Conservation (phyloP, 305 asterid species). For the Solanum hybrid region DNA sequence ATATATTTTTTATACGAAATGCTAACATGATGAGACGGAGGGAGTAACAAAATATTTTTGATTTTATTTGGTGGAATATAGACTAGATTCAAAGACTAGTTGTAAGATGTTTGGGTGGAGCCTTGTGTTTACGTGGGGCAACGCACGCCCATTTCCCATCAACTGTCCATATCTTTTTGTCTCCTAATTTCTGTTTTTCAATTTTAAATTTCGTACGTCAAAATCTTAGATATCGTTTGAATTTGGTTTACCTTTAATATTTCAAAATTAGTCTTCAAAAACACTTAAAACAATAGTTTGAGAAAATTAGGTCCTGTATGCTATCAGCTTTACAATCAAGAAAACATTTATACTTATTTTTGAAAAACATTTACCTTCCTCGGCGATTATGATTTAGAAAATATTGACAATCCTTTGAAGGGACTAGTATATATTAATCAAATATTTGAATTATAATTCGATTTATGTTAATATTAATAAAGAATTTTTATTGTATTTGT, state of each 20-base stretch:
- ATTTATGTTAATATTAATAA: neutral
- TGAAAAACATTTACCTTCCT: neutral
- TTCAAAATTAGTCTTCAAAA: neutral
- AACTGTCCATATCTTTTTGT: neutral
- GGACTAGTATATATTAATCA: neutral
- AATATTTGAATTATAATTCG: neutral
- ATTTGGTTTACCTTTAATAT: neutral
- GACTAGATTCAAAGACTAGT: neutral
- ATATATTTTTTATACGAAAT: too few species aligned
- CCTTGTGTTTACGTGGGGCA: constrained; percentile 4
- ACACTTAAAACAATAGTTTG: neutral
- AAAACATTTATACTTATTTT: neutral
- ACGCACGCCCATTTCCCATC: constrained; percentile 2
- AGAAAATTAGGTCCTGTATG: neutral
- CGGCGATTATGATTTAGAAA: neutral
- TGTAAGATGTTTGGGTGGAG: neutral
- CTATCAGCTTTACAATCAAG: neutral
- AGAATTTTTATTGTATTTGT: neutral
- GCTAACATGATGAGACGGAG: neutral
- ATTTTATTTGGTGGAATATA: neutral
- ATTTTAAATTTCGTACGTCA: neutral
- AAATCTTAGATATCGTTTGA: neutral
- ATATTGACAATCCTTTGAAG: neutral
- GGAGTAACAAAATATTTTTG: neutral
- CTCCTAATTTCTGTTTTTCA: neutral